Evolutionary conservation across 1,284 basidiomycete species (phyloP), one percentile per base, ranked within the genome.

Genomic region (Moniliophthora roreri): DNA sequence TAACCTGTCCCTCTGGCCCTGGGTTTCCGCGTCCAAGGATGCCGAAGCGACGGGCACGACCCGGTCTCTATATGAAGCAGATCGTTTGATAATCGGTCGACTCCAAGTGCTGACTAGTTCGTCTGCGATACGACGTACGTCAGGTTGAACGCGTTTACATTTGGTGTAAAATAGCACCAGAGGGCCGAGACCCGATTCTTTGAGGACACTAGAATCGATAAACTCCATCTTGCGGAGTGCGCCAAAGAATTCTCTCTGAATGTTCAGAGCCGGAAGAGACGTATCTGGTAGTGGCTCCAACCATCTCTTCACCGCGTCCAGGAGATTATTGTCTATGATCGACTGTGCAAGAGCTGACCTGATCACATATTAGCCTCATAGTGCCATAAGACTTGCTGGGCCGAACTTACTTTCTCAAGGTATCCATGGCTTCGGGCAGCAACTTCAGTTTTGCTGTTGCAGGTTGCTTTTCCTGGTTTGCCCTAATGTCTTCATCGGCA

Each of bases 161-260:
- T 95, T 93, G 26, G 93, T 96, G 80, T 99, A 99, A 73, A 99
- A 98, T 16, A 98, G 78, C 16, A 99, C 80, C 58, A 99, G 82
- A 54, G 89, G 88, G n/a, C 96, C 96, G 4, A 99, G 79, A 0
- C 87, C 85, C 3, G 91, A 92, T 69, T 96, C 93, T 69, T 96
- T 96, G 61, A 99, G 86, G 13, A 93, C 92, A 47, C 87, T 75
- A 16, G 88, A 89, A 71, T 98, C 96, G 64, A 98, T 95, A 62
- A 91, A 89, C 58, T 89, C 87, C 89, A 98, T 93, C 74, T 89
- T 91, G 55, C 79, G 80, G 20, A 99, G 76, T 50, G 89, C 82
- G 39, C 86, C 81, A 70, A 99, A 95, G 60, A 99, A 86, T 52
- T 95, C 91, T 50, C 87, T 87, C 67, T 98, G 96, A 64, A 99